Conservation (phyloP, 1,284 basidiomycete genomes). For the Ustilago curta region DNA sequence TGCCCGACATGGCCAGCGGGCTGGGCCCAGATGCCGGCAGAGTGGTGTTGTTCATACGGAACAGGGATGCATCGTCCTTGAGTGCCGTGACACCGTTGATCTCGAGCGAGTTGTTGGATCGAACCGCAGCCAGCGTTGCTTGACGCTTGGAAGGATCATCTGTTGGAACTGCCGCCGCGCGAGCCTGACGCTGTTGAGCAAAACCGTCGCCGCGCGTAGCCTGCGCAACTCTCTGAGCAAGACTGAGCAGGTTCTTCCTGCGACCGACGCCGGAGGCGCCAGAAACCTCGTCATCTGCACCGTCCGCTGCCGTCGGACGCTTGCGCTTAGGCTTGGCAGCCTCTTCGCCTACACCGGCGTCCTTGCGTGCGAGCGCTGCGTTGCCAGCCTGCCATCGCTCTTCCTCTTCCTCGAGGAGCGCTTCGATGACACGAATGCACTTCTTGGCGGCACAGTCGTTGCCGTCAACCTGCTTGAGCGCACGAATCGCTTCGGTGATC, state of each 20-base stretch:
- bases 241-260: constrained; percentile 58
- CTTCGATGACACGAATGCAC: constrained; percentile 64
- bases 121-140: constrained; percentile 36
- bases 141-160: constrained; percentile 42
- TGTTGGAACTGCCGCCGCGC: constrained; percentile 3
- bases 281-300: constrained; percentile 21
- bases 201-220: constrained; percentile 42
- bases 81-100: constrained; percentile 42
- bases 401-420: constrained; percentile 65
- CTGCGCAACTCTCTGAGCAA: constrained; percentile 57
- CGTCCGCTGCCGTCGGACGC: constrained; percentile 43
- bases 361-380: constrained; percentile 31
- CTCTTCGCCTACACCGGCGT: constrained; percentile 14
- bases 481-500: constrained; percentile 61
- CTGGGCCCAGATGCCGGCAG: constrained; percentile 30
- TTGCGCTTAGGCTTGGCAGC: constrained; percentile 46
- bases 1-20: constrained; percentile 11
- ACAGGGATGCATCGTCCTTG: constrained; percentile 40
- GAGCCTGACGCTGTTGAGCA: constrained; percentile 15
- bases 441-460: constrained; percentile 51
- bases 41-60: constrained; percentile 39
- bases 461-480: constrained; percentile 57
- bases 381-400: constrained; percentile 57
- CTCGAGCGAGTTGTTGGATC: constrained; percentile 26
- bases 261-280: constrained; percentile 20